A percentile compares a stretch with the other conserved stretches of the same genome.
phyloP scores from a whole-genome alignment of 73 alveolate genomes.

The Paraurostyla sp. region DNA sequence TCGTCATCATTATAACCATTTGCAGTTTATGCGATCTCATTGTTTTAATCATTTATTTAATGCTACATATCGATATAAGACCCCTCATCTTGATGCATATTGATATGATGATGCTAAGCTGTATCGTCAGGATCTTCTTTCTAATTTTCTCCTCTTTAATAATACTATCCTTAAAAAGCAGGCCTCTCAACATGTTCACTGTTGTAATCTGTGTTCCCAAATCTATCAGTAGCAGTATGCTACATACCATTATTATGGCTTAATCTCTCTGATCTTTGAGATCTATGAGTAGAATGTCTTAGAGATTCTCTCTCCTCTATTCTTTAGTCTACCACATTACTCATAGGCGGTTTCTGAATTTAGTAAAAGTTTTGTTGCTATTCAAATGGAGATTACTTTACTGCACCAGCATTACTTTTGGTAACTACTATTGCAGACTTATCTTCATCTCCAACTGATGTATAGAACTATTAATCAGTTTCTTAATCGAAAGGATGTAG shows the following conservation, averaged over 20 bases:
- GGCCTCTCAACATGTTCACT: constrained; percentile 42
- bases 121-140: background rate
- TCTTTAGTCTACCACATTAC: constrained; percentile 47
- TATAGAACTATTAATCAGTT: background rate
- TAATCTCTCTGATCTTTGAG: constrained; percentile 61
- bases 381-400: constrained; percentile 29
- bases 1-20: constrained; percentile 30
- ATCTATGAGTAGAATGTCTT: constrained; percentile 64
- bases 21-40: too few species aligned
- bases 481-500: constrained; percentile 54
- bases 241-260: constrained; percentile 15
- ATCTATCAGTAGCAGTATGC: constrained; percentile 58
- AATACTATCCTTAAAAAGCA: background rate
- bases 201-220: constrained; percentile 42
- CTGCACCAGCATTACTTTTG: background rate
- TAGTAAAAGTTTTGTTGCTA: constrained; percentile 52
- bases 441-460: constrained; percentile 24
- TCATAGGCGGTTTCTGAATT: constrained; percentile 45
- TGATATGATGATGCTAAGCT: background rate
- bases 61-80: constrained; percentile 16
- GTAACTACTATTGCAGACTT: constrained; percentile 29
- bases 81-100: constrained; percentile 7
- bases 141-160: constrained; percentile 1
- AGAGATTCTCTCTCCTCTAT: constrained; percentile 63
- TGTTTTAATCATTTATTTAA: background rate